Percentiles rank a stretch among this genome's conserved stretches.
phyloP scores from a whole-genome alignment of 768 basidiomycete genomes.

The Auricularia auricula-judae region DNA sequence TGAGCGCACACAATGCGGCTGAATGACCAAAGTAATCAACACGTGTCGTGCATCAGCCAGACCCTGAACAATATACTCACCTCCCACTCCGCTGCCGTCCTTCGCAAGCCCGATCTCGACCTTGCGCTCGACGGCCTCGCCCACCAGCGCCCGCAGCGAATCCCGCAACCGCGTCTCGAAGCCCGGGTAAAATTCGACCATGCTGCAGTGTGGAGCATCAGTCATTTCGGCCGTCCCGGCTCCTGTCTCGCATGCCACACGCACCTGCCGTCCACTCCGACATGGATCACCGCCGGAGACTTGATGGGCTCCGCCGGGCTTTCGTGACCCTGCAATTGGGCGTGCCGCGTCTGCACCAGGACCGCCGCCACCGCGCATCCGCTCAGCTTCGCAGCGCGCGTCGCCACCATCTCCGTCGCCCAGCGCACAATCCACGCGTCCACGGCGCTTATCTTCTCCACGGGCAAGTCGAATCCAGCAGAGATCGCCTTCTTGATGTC shows the following conservation, averaged over 20 bases:
- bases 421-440: constrained; percentile 66
- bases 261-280: constrained; percentile 92
- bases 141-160: constrained; percentile 65
- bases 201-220: constrained; percentile 29
- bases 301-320: constrained; percentile 27
- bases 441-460: constrained; percentile 36
- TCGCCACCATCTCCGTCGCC: constrained; percentile 66
- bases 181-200: constrained; percentile 86
- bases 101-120: constrained; percentile 89
- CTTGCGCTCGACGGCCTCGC: constrained; percentile 65
- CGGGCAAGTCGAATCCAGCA: constrained; percentile 46
- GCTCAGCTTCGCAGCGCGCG: constrained; percentile 73
- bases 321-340: constrained; percentile 25
- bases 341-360: constrained; percentile 68
- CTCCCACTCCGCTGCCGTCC: constrained; percentile 95
- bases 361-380: constrained; percentile 82
- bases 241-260: constrained; percentile 9
- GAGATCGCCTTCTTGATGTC: constrained; percentile 51
- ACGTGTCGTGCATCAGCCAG: not conserved
- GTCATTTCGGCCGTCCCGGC: not conserved
- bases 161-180: constrained; percentile 68
- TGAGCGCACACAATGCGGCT: too few species aligned
- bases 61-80: constrained; percentile 34
- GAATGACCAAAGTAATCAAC: not conserved
- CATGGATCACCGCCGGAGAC: constrained; percentile 35